Conservation (phyloP, 2,329 filamentous ascomycete genomes). For the Diplocarpon rosae region DNA sequence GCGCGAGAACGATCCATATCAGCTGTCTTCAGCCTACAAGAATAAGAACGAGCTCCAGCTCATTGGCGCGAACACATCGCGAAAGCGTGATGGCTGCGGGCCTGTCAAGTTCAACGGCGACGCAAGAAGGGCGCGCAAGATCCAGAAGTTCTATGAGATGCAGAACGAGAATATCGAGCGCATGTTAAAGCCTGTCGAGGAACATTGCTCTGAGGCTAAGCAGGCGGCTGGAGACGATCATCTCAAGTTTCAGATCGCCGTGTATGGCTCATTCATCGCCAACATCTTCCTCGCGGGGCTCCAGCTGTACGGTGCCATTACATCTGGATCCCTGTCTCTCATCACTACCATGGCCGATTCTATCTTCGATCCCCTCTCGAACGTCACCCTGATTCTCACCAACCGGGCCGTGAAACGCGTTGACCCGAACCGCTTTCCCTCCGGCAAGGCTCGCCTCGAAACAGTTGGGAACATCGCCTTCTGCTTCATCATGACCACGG, state of each 20-base stretch:
- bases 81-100: slow-evolving; percentile 51
- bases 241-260: slow-evolving; percentile 57
- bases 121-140: slow-evolving; percentile 31
- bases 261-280: slow-evolving; percentile 61
- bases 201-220: slow-evolving; percentile 67
- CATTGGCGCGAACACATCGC: slow-evolving; percentile 71
- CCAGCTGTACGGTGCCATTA: slow-evolving; percentile 80
- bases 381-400: slow-evolving; percentile 75
- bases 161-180: slow-evolving; percentile 93
- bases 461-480: slow-evolving; percentile 94
- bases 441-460: slow-evolving; percentile 87
- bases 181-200: slow-evolving; percentile 83
- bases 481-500: slow-evolving; percentile 89
- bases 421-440: slow-evolving; percentile 76
- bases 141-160: slow-evolving; percentile 74
- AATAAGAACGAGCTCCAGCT: slow-evolving; percentile 61
- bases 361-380: slow-evolving; percentile 85
- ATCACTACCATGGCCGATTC: slow-evolving; percentile 97
- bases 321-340: slow-evolving; percentile 82
- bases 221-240: slow-evolving; percentile 75
- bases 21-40: slow-evolving; percentile 68
- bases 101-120: slow-evolving; percentile 26
- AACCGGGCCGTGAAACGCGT: slow-evolving; percentile 82
- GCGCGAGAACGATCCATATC: slow-evolving; percentile 65
- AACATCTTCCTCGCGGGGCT: slow-evolving; percentile 70